phyloP scores from a whole-genome alignment of 768 basidiomycete species.

The Phanerochaete sordida region DNA sequence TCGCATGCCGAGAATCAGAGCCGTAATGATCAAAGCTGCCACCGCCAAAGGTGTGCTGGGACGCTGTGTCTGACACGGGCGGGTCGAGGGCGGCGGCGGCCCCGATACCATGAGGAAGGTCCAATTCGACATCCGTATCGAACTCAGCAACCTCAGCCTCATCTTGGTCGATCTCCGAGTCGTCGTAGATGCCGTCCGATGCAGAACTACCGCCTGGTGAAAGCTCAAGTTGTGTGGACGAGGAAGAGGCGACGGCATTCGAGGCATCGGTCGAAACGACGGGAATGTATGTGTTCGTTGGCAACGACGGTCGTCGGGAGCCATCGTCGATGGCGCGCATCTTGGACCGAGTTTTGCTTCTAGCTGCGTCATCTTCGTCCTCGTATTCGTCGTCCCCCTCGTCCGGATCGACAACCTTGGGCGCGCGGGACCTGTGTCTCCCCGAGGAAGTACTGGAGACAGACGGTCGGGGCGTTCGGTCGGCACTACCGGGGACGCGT shows the following conservation, averaged over 20 bases:
- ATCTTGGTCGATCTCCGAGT: conserved; percentile 16
- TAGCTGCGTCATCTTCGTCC: conserved; percentile 33
- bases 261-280: conserved; percentile 5
- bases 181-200: conserved; percentile 19
- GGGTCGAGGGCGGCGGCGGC: conserved; percentile 14
- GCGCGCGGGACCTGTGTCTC: conserved; percentile 29
- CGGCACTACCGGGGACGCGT: conserved; percentile 26
- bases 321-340: conserved; percentile 44
- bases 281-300: conserved; percentile 27
- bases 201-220: conserved; percentile 13
- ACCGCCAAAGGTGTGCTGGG: conserved; percentile 47
- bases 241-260: background rate
- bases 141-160: conserved; percentile 17
- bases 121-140: conserved; percentile 32
- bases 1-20: conserved; percentile 17
- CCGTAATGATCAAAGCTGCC: conserved; percentile 22
- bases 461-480: conserved; percentile 45
- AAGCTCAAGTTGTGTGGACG: background rate
- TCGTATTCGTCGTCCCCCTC: conserved; percentile 29
- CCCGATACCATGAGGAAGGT: conserved; percentile 21
- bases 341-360: conserved; percentile 33
- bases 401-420: conserved; percentile 27
- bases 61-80: conserved; percentile 39
- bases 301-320: conserved; percentile 36
- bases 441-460: conserved; percentile 25